Base-by-base conservation (phyloP, 768 basidiomycete species). In the Baorangia bicolor region DNA sequence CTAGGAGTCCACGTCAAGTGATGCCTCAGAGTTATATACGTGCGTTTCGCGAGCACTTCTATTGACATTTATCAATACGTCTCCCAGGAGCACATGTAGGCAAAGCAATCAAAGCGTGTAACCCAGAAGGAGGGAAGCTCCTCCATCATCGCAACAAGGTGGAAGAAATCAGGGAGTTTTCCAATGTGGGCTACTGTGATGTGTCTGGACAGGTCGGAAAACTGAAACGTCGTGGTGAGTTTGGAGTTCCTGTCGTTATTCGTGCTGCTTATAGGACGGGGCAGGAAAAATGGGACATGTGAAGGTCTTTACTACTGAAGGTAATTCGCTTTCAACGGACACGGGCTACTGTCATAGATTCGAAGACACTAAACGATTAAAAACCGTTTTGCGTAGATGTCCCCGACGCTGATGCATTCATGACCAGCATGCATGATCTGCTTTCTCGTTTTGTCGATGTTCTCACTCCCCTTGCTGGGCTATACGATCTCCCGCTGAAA, bases 381-480 rank as follows among this genome's bases (percentile, higher is more conserved):
- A 20, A n/a, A 18, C 11, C 11, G 25, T 37, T 27, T 9, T 16
- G 5, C 35, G 25, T 27, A 49, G 48, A 38, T 49, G 48, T 49
- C 20, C 25, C 25, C 7, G 27, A 31, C 31, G 72, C 75, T 16
- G 65, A 76, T 25, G 68, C 69, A 4, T 76, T 88, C 51, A 71
- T 89, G 54, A 14, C 27, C 57, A 69, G 66, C 25, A 84, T 86
- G 62, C 71, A 71, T 28, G 79, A 82, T 16, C 65, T 77, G 0
- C 72, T 90, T 16, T 79, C 80, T 30, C 81, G 90, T 30, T 93
- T 96, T 66, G 79, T 90, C 20, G 74, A 81, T 42, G 74, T 94
- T 27, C 76, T 94, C 54, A 71, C 72, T 1, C 82, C 84, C 0
- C 75, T 97, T n/a, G 78, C 83, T 2, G 64, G 75, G 20, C 73